Evolutionary conservation across 371 early-diverging fungal species (phyloP), one percentile per base, ranked within the genome.

Genomic region (Saksenaea vasiformis): DNA sequence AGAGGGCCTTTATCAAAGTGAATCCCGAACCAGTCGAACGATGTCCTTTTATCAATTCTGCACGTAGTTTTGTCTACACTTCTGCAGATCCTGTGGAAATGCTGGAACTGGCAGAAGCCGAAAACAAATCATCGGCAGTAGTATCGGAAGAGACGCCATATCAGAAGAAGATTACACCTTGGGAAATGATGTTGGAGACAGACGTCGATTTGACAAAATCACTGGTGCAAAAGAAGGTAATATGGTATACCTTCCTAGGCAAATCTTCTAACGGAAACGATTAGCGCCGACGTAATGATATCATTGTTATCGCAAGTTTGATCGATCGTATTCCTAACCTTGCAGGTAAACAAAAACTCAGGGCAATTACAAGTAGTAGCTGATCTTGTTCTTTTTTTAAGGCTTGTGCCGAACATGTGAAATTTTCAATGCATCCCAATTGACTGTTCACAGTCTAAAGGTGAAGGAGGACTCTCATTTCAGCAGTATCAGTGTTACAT

Each of bases 121-220:
- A 27, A 22, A 13, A 54, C 39, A 34, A 26, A 36, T 31, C 31
- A 31, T 31, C 31, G 8, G 1, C 22, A 11, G 5, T 11, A 5
- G 17, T 10, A 11, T 26, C 22, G 5, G 70, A 70, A 11, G 77
- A 79, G n/a, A 72, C 65, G 13, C 65, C 80, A 0, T 73, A 77
- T 36, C 88, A 87, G 71, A 80, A 82, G 62, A 89, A 89, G 68
- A 87, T 89, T 38, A 74, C 83, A 69, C 86, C 89, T 31, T 89
- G 89, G 89, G 86, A 89, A 65, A 78, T 83, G 72, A 80, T 80
- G 81, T 43, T 80, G 8, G 74, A 80, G 54, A 80, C 75, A 0
- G 81, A 80, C 47, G 71, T 78, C 54, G 81, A 80, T 55, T 61
- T 80, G 24, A 78, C 81, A 9, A 80, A 80, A 47, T 56, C 70